phyloP scores from a whole-genome alignment of 306 rosid species.

The Prunus persica region Prunus_persica_NCBIv2 NC_034009.1:823001-823500 shows the following conservation, averaged over 20 bases:
- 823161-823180: too few species aligned
- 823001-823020: not conserved
- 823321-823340: not conserved
- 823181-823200: not conserved
- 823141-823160: fast-evolving
- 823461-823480: not conserved
- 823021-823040: not conserved
- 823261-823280: not conserved
- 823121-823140: not conserved
- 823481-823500: not conserved
- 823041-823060: too few species aligned
- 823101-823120: not conserved
- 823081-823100: not conserved
- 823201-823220: not conserved
- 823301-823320: too few species aligned
- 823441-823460: fast-evolving
- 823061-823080: not conserved
- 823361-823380: fast-evolving
- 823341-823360: not conserved
- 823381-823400: not conserved
- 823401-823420: not conserved
- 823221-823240: not conserved
- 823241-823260: not conserved
- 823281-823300: fast-evolving
- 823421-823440: not conserved